These are phyloP conservation scores for Chaetomiaceae sp. DNA, from an alignment of 2,329 filamentous ascomycete genomes.

Conservation along the genomic window DNA sequence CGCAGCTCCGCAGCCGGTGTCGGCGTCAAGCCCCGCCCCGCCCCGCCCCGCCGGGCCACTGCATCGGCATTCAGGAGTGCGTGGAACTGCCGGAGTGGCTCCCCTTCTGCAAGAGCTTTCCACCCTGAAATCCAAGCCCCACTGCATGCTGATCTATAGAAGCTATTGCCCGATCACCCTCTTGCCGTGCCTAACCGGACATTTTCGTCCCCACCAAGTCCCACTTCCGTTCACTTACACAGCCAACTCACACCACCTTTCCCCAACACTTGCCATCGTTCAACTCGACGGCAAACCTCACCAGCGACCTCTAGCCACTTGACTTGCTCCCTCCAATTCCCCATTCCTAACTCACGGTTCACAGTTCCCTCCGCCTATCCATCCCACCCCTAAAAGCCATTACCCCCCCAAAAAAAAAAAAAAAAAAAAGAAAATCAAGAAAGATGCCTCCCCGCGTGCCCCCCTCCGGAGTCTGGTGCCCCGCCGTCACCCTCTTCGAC, in stretches of 20 bases:
- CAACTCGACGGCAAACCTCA: too few species aligned
- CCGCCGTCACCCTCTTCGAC: constrained; percentile 34
- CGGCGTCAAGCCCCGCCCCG: constrained; percentile 5
- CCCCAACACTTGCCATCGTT: not conserved
- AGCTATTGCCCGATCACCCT: not conserved
- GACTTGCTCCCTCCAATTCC: too few species aligned
- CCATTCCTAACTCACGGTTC: too few species aligned
- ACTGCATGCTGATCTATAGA: not conserved
- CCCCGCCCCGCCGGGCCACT: constrained; percentile 5
- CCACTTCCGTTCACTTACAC: constrained; percentile 3
- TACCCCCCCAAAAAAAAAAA: too few species aligned
- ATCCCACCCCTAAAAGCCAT: too few species aligned
- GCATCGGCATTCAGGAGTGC: not conserved
- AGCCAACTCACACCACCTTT: not conserved
- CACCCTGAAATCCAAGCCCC: not conserved
- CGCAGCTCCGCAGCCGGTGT: constrained; percentile 1
- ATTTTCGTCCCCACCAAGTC: not conserved
- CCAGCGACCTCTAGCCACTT: too few species aligned
- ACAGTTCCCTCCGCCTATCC: too few species aligned
- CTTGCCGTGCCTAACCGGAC: constrained; percentile 6
- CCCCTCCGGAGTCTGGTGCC: constrained; percentile 32
- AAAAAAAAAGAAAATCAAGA: too few species aligned
- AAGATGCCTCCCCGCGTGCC: constrained; percentile 21
- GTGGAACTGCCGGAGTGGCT: not conserved
- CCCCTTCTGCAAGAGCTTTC: not conserved